A percentile compares a stretch with the other conserved stretches of the same genome.
Evolutionary conservation across 768 basidiomycete species (phyloP).

Genomic region (Pulveroboletus sp.): DNA sequence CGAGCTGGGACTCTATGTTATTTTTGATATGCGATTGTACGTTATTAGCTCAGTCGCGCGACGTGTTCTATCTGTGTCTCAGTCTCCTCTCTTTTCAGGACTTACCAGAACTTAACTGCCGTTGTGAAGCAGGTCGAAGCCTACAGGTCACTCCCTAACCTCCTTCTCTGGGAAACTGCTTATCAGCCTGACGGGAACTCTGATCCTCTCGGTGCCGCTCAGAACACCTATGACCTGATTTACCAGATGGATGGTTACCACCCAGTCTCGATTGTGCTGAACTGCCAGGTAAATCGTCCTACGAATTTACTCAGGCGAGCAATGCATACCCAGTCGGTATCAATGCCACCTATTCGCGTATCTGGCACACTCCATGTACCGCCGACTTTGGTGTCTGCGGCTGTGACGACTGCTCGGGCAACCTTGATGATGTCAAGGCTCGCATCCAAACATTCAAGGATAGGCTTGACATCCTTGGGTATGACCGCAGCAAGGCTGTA

Average conservation of each 20-base stretch:
- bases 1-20: slow-evolving; percentile 46
- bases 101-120: slow-evolving; percentile 56
- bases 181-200: slow-evolving; percentile 70
- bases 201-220: slow-evolving; percentile 59
- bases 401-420: slow-evolving; percentile 62
- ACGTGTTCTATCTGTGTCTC: background rate
- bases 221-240: slow-evolving; percentile 42
- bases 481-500: slow-evolving; percentile 59
- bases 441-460: slow-evolving; percentile 63
- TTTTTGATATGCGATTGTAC: slow-evolving; percentile 74
- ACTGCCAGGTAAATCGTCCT: slow-evolving; percentile 33
- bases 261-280: slow-evolving; percentile 51
- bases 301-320: no score
- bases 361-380: slow-evolving; percentile 60
- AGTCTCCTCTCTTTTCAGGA: slow-evolving; percentile 22
- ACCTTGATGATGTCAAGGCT: slow-evolving; percentile 56
- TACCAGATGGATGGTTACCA: slow-evolving; percentile 52
- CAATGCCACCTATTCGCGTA: slow-evolving; percentile 56
- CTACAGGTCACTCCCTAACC: slow-evolving; percentile 61
- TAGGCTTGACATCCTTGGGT: slow-evolving; percentile 56
- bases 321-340: slow-evolving; percentile 38
- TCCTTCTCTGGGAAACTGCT: slow-evolving; percentile 67
- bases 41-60: background rate
- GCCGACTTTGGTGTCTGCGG: slow-evolving; percentile 69
- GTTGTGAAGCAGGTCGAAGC: slow-evolving; percentile 61